Conservation (phyloP, 371 early-diverging fungal species). For the Zancudomyces culisetae region DNA sequence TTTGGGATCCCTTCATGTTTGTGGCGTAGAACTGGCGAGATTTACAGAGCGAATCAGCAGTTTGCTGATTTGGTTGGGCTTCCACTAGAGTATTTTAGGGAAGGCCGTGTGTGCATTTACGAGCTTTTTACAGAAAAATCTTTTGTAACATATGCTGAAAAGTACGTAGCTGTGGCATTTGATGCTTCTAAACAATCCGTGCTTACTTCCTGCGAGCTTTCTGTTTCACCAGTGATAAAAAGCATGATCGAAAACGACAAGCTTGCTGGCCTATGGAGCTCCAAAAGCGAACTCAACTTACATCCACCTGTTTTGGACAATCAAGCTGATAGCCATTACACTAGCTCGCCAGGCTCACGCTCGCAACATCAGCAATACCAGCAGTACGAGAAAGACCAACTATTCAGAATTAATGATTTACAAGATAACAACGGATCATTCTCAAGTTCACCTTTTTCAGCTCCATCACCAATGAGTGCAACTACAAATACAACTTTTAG, state of each 20-base stretch:
- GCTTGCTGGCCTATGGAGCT: slow-evolving; percentile 3
- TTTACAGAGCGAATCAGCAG: slow-evolving; percentile 82
- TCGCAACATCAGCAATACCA: no score
- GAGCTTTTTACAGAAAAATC: slow-evolving; percentile 84
- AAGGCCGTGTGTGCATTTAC: slow-evolving; percentile 61
- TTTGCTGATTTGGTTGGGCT: slow-evolving; percentile 74
- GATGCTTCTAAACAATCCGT: slow-evolving; percentile 90
- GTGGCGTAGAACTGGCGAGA: slow-evolving; percentile 89
- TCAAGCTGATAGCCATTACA: neutral
- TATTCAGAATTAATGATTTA: no score
- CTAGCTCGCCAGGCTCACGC: no score
- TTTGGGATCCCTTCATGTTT: slow-evolving; percentile 87
- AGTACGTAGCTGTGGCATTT: slow-evolving; percentile 87
- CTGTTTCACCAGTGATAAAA: slow-evolving; percentile 19
- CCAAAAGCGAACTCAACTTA: neutral
- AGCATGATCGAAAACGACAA: slow-evolving; percentile 8
- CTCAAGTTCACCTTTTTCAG: no score
- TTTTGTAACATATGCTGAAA: slow-evolving; percentile 79
- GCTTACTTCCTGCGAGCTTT: slow-evolving; percentile 60
- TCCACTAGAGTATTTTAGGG: slow-evolving; percentile 47
- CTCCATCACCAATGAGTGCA: no score
- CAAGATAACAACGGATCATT: no score
- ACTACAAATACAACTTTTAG: no score
- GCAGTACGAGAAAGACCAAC: no score
- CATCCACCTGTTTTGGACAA: neutral